These are phyloP conservation scores for Suillus spraguei DNA, from an alignment of 768 basidiomycete species.

Conservation along the genomic window DNA sequence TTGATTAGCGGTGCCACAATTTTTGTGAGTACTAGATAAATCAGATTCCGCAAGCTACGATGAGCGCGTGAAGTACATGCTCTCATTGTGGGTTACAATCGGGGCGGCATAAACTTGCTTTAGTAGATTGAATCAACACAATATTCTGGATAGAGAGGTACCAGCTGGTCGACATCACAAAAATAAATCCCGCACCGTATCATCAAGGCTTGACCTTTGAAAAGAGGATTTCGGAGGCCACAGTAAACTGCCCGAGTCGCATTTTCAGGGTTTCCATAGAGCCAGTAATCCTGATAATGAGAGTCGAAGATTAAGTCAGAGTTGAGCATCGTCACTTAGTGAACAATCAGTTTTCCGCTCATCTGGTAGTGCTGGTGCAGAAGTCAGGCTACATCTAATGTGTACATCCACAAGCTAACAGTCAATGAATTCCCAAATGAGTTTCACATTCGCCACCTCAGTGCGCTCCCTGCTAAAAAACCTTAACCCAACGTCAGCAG, in stretches of 20 bases:
- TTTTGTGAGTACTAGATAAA: not conserved
- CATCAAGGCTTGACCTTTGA: not conserved
- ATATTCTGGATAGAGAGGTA: not conserved
- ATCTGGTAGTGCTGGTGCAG: not conserved
- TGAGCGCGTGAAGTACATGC: not conserved
- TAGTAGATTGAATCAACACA: not conserved
- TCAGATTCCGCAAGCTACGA: not conserved
- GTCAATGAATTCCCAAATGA: not conserved
- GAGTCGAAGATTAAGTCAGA: not conserved
- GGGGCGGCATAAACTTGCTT: not conserved
- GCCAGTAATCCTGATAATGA: not conserved
- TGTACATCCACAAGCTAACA: not conserved
- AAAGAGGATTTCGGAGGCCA: not conserved
- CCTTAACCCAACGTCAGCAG: slow-evolving; percentile 23
- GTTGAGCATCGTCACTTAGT: not conserved
- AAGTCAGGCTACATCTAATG: not conserved
- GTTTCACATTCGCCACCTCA: slow-evolving; percentile 30
- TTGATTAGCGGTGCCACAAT: not conserved
- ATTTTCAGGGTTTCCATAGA: not conserved
- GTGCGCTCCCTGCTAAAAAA: slow-evolving; percentile 31
- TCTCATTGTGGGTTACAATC: no score
- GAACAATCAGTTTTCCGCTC: not conserved
- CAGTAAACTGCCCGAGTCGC: not conserved
- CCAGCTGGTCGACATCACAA: not conserved
- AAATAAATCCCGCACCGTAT: not conserved